Evolutionary conservation across 1,139 yeast species (phyloP), one percentile per base, ranked within the genome.

Genomic region (Suhomyces bribrorum): DNA sequence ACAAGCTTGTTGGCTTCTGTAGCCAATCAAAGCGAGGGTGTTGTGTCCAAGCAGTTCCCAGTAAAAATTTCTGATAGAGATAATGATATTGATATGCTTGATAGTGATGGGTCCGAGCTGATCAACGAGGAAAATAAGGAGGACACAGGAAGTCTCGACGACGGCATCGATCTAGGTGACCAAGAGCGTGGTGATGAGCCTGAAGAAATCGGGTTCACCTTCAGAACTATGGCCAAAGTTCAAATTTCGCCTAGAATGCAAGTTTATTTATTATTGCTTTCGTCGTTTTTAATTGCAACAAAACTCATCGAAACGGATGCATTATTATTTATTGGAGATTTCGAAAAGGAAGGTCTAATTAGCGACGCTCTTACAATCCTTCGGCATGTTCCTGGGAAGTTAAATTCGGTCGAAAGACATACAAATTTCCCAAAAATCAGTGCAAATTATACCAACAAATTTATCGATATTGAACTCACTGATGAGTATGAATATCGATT

Each of bases 331-430:
- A 55, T 79, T 9, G 53, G 61, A 0, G 69, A 70, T 5, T 79
- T 88, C 45, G 85, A 77, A 49, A 74, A 86, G 42, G 94, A 88
- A 50, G 96, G 96, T 0, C 62, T 85, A 16, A 63, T 85, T 8
- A 66, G 73, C 13, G 90, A 86, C 52, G 64, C 77, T 4, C 29
- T 41, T 5, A 17, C 36, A 6, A 44, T 48, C 5, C 18, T 31
- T 25, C 18, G 39, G n/a, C 25, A 41, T 7, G 34, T 48, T 5
- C 40, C 44, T 7, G 36, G 32, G 4, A 38, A 38, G 6, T 40
- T 31, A 7, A 16, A n/a, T n/a, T 14, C 30, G 12, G n/a, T n/a
- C n/a, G n/a, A n/a, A n/a, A 25, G 13, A n/a, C 8, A 11, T 17
- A 12, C 13, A 4, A 31, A 26, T 16, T 25, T 25, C 14, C 32